These are phyloP conservation scores for Candida krabiensis DNA, from an alignment of 805 yeast species.

Conservation along the genomic window DNA sequence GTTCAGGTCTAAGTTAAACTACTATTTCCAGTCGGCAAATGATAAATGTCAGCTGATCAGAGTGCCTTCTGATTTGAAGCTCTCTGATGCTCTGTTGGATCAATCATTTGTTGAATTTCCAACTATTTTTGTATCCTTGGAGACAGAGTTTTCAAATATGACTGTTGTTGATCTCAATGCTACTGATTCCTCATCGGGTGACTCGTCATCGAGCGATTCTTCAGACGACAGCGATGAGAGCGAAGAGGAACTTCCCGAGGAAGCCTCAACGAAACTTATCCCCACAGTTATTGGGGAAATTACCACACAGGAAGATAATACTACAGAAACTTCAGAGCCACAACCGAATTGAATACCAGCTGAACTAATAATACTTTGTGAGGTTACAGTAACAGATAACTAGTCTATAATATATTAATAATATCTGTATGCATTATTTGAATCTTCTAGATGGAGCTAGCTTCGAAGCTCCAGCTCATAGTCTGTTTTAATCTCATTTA, in stretches of 20 bases:
- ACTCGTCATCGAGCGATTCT: constrained; percentile 5
- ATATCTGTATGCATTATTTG: too few relatives aligned
- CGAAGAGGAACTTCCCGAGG: constrained; percentile 26
- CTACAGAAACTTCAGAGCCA: too few relatives aligned
- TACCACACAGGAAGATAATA: too few relatives aligned
- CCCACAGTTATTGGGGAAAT: too few relatives aligned
- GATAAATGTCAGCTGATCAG: constrained; percentile 34
- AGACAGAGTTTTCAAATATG: constrained; percentile 27
- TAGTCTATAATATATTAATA: too few relatives aligned
- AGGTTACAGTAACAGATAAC: too few relatives aligned
- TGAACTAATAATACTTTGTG: too few relatives aligned
- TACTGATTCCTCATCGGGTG: too few relatives aligned
- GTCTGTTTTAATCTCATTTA: constrained; percentile 17
- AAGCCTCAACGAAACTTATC: constrained; percentile 14
- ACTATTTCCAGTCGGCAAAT: constrained; percentile 11
- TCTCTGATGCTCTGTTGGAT: constrained; percentile 53
- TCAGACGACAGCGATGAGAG: constrained; percentile 7
- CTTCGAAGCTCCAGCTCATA: constrained; percentile 23
- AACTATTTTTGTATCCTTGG: constrained; percentile 50
- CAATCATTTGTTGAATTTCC: constrained; percentile 77
- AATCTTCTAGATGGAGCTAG: too few relatives aligned
- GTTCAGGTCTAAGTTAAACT: constrained; percentile 8
- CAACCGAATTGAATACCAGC: too few relatives aligned
- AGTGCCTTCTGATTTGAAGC: constrained; percentile 33
- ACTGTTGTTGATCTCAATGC: constrained; percentile 29